A percentile compares a stretch with the other conserved stretches of the same genome.
These are phyloP conservation scores for Centaurea solstitialis DNA, from an alignment of 129 eudicot genomes.

Conservation along the genomic window DNA sequence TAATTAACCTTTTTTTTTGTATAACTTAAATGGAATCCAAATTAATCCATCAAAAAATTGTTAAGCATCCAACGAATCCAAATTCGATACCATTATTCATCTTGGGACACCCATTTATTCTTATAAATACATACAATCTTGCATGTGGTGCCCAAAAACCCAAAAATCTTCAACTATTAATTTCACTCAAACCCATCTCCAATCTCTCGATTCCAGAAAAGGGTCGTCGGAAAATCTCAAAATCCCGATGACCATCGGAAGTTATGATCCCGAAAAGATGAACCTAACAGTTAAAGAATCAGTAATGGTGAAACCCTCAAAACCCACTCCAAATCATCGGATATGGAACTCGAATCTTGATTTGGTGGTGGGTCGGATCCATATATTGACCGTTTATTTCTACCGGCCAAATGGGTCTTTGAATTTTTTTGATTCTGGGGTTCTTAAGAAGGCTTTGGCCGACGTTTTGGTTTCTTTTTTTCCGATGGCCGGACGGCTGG, in stretches of 20 bases:
- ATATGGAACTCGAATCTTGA: conserved; percentile 35
- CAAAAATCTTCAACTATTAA: background rate
- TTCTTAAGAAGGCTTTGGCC: conserved; percentile 26
- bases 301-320: conserved; percentile 17
- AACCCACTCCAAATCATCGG: conserved; percentile 8
- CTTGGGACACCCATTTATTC: background rate
- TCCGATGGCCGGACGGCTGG: conserved; percentile 30
- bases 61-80: background rate
- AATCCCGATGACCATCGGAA: background rate
- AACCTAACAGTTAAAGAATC: conserved; percentile 22
- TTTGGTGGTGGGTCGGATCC: conserved; percentile 31
- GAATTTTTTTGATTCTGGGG: conserved; percentile 10
- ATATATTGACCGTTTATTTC: conserved; percentile 24
- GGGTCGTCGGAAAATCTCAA: conserved; percentile 5
- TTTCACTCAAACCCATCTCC: background rate
- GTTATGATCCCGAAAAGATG: background rate
- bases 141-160: background rate
- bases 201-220: background rate
- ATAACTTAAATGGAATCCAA: too few species aligned
- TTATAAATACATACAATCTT: background rate
- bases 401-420: conserved; percentile 19
- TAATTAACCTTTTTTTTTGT: too few species aligned
- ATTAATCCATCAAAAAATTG: too few species aligned
- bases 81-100: background rate
- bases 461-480: conserved; percentile 21